Conservation (phyloP, 2,329 filamentous ascomycete species). For the Cladophialophora bantiana region DNA sequence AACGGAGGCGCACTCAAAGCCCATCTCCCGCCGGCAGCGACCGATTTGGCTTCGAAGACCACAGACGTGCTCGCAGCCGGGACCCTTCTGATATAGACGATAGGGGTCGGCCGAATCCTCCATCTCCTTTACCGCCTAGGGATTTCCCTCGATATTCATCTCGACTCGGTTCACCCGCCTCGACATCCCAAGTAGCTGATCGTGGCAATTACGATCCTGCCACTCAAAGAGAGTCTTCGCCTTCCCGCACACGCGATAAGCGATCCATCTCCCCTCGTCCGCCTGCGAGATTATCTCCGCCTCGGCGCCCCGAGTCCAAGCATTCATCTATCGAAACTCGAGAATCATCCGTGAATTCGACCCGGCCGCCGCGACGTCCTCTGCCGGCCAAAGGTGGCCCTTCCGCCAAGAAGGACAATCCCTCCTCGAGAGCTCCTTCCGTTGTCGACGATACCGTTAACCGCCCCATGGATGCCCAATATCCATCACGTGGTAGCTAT, state of each 20-base stretch:
- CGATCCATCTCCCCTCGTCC: conserved; percentile 28
- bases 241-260: conserved; percentile 44
- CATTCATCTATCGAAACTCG: conserved; percentile 25
- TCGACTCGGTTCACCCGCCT: conserved; percentile 42
- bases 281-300: conserved; percentile 28
- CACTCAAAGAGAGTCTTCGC: conserved; percentile 44
- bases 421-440: conserved; percentile 32
- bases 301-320: conserved; percentile 25
- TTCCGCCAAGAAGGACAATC: conserved; percentile 13
- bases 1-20: conserved; percentile 41
- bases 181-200: conserved; percentile 38
- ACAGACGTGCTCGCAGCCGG: conserved; percentile 49
- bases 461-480: conserved; percentile 44
- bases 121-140: conserved; percentile 43
- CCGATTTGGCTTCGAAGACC: conserved; percentile 38
- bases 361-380: conserved; percentile 19
- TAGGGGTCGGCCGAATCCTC: conserved; percentile 40
- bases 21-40: conserved; percentile 37
- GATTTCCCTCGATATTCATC: conserved; percentile 46
- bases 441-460: conserved; percentile 45
- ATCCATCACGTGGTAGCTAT: conserved; percentile 45
- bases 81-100: conserved; percentile 48
- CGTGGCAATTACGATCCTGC: conserved; percentile 42
- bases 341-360: conserved; percentile 27
- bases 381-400: conserved; percentile 11